Conservation (phyloP, 306 rosid species). For the Hylodesmum podocarpum region DNA sequence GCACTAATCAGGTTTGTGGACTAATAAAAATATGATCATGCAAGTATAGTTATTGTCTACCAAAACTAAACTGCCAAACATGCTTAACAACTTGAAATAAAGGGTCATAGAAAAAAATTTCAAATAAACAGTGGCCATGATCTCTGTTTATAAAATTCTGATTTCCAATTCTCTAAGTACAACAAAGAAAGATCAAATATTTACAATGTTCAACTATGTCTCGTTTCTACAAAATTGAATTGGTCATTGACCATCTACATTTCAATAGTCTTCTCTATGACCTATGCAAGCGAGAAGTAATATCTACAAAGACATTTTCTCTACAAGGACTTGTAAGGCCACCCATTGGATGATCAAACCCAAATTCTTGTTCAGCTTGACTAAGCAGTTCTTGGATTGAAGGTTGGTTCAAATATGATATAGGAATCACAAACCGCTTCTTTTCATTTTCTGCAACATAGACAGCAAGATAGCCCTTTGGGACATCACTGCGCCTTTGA, state of each 20-base stretch:
- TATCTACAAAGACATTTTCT: constrained; percentile 29
- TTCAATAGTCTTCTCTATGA: not conserved
- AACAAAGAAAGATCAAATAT: not conserved
- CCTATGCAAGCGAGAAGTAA: constrained; percentile 24
- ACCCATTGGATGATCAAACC: too few species aligned
- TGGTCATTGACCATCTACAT: not conserved
- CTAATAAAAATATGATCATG: not conserved
- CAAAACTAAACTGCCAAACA: not conserved
- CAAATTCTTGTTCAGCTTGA: too few species aligned
- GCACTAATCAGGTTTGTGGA: not conserved
- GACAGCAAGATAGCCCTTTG: constrained; percentile 37
- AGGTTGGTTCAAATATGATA: constrained; percentile 35
- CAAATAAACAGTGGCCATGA: not conserved
- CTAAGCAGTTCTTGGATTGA: not conserved
- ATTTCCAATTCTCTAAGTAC: not conserved
- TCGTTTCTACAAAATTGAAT: not conserved
- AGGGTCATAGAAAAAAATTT: constrained; percentile 17
- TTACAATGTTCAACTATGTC: not conserved
- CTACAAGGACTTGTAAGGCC: constrained; percentile 42
- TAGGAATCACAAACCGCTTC: constrained; percentile 38
- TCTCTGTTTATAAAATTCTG: not conserved
- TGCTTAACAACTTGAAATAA: constrained; percentile 24
- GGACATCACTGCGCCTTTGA: constrained; percentile 28
- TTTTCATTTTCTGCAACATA: constrained; percentile 42
- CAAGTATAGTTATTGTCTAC: not conserved